Evolutionary conservation across 345 rosid genomes (phyloP), one percentile per base, ranked within the genome.

Genomic region (Linum lewisii): DNA sequence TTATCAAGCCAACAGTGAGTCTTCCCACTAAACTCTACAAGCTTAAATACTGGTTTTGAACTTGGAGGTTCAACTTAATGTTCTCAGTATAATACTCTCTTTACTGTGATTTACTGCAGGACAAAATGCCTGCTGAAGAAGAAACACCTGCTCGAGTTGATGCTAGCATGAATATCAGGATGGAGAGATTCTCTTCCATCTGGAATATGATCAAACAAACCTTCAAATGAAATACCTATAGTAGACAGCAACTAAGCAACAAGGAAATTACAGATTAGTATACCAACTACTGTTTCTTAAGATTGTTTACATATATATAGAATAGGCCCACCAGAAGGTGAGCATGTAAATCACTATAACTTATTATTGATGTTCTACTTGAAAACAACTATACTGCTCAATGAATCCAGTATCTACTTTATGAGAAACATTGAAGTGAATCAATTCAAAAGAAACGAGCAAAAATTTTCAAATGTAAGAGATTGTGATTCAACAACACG

Each of bases 101-200:
- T 11, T 2, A 0, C 2, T 14, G 16, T 11, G 58, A 24, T 29
- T 5, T 11, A 49, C n/a, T 62, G 74, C 73, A 79, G 87, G 63
- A 16, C 38, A 21, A 54, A 54, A 63, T n/a, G 47, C 25, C 62
- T 51, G 71, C 60, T 53, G 81, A 82, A 34, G 78, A 77, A 73
- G 84, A 80, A 68, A 78, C 81, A 5, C 84, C 82, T 10, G 84
- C 82, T 52, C 66, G 80, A 34, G 68, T 57, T 18, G 61, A 58
- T 22, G 87, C 84, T 44, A 71, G 63, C 54, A 58, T 50, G 75
- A 59, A 77, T 59, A 50, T 84, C 23, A 63, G 67, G 73, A 68
- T 51, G 77, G 82, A 72, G 59, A 74, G 62, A 16, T 63, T 79
- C 64, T 68, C 68, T 5, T 19, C 32, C 14, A 24, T 79, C 9